Evolutionary conservation across 345 rosid genomes (phyloP).

Genomic region (Rubroshorea leprosula): DNA sequence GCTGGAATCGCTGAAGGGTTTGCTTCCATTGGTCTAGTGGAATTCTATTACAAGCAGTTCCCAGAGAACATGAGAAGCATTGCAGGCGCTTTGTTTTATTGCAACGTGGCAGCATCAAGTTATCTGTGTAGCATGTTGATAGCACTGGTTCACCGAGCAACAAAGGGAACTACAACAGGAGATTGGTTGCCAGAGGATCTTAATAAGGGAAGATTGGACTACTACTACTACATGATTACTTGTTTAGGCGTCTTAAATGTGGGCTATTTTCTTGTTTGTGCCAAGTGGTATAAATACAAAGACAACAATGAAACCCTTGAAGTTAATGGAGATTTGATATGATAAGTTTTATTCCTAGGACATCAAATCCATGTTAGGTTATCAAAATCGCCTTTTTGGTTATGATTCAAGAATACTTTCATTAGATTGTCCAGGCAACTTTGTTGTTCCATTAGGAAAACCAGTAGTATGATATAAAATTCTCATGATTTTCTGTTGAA

Average conservation of each 20-base stretch:
- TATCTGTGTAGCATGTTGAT: slow-evolving; percentile 29
- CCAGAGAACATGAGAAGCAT: slow-evolving; percentile 40
- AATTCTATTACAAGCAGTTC: slow-evolving; percentile 37
- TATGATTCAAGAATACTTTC: no score
- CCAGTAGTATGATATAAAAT: neutral
- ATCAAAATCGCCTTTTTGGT: no score
- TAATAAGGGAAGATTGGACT: slow-evolving; percentile 37
- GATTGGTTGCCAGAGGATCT: slow-evolving; percentile 12
- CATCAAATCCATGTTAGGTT: no score
- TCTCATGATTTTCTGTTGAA: no score
- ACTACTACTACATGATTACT: slow-evolving; percentile 33
- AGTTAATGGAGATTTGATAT: slow-evolving; percentile 11
- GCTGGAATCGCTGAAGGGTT: slow-evolving; percentile 29
- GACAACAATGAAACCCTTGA: slow-evolving; percentile 19
- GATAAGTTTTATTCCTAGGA: no score
- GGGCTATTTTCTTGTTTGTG: neutral
- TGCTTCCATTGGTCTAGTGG: slow-evolving; percentile 29
- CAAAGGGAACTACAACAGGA: slow-evolving; percentile 18
- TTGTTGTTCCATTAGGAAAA: no score
- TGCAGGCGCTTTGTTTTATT: slow-evolving; percentile 27
- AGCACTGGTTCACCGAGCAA: slow-evolving; percentile 22
- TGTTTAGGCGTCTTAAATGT: neutral
- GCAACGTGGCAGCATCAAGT: slow-evolving; percentile 28
- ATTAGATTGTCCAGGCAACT: no score
- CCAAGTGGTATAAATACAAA: slow-evolving; percentile 12